These are phyloP conservation scores for Escovopsis sp. DNA, from an alignment of 2,329 filamentous ascomycete genomes.

Conservation along the genomic window DNA sequence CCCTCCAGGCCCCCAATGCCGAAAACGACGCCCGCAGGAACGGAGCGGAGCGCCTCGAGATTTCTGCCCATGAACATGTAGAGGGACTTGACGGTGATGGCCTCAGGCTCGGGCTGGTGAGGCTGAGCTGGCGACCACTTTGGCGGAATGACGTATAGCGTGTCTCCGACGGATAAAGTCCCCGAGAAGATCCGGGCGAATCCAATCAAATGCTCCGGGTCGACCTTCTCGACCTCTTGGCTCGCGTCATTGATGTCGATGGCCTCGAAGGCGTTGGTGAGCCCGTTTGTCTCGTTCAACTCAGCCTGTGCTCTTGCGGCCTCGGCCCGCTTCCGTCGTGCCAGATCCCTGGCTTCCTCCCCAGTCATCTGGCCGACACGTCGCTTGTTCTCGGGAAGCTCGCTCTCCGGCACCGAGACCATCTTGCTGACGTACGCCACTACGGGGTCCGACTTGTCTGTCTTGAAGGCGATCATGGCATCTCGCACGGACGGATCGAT, in stretches of 20 bases:
- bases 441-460: slow-evolving; percentile 55
- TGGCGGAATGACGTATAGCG: slow-evolving; percentile 78
- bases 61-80: slow-evolving; percentile 94
- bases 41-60: slow-evolving; percentile 66
- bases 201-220: slow-evolving; percentile 80
- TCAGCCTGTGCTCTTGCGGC: slow-evolving; percentile 63
- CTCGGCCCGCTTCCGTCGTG: slow-evolving; percentile 76
- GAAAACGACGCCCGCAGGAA: slow-evolving; percentile 89
- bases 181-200: slow-evolving; percentile 93
- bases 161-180: slow-evolving; percentile 75
- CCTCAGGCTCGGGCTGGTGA: slow-evolving; percentile 58
- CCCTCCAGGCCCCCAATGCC: slow-evolving; percentile 87
- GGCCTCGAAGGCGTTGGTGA: slow-evolving; percentile 46
- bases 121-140: slow-evolving; percentile 81
- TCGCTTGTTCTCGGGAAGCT: slow-evolving; percentile 75
- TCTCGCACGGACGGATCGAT: slow-evolving; percentile 56
- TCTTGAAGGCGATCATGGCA: slow-evolving; percentile 74
- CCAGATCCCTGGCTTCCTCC: slow-evolving; percentile 81
- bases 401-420: slow-evolving; percentile 87
- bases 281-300: slow-evolving; percentile 35
- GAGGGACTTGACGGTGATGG: slow-evolving; percentile 71
- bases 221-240: slow-evolving; percentile 39
- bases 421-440: slow-evolving; percentile 98
- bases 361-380: slow-evolving; percentile 58
- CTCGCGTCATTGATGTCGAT: slow-evolving; percentile 41